These are phyloP conservation scores for Tricholoma flavovirens DNA, from an alignment of 768 basidiomycete species.

Conservation along the genomic window DNA sequence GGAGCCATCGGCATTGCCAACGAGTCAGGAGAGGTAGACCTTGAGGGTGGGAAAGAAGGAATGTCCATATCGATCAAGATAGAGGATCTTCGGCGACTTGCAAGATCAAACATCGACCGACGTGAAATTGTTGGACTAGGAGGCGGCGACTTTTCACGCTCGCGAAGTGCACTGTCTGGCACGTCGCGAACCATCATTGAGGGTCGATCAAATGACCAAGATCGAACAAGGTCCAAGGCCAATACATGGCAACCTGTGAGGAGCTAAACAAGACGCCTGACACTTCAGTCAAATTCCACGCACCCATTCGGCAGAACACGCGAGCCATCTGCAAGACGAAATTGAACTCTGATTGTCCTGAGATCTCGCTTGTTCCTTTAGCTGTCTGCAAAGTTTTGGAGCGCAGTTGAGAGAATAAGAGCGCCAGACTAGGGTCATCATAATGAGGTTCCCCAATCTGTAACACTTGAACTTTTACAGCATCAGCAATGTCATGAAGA, in stretches of 20 bases:
- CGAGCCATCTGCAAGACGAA: constrained; percentile 94
- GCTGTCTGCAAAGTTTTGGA: constrained; percentile 90
- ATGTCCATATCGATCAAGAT: constrained; percentile 91
- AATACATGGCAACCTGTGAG: constrained; percentile 81
- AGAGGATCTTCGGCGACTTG: constrained; percentile 57
- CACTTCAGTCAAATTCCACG: constrained; percentile 18
- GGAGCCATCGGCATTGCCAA: constrained; percentile 14
- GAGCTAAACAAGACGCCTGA: neutral
- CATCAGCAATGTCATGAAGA: constrained; percentile 61
- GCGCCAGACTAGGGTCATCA: constrained; percentile 89
- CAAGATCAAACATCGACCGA: constrained; percentile 43
- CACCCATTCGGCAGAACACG: constrained; percentile 93
- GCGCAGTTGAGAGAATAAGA: constrained; percentile 85
- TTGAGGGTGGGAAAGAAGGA: constrained; percentile 52
- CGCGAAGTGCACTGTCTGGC: constrained; percentile 4
- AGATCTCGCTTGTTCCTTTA: constrained; percentile 88
- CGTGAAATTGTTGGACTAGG: constrained; percentile 41
- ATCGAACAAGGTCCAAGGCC: constrained; percentile 83
- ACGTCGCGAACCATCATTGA: constrained; percentile 29
- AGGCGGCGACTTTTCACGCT: constrained; percentile 26
- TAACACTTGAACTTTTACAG: constrained; percentile 45
- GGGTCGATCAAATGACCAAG: constrained; percentile 89
- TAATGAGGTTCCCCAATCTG: constrained; percentile 84
- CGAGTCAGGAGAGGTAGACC: constrained; percentile 43
- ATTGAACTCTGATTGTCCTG: constrained; percentile 84